A percentile compares a stretch with the other conserved stretches of the same genome.
phyloP scores from a whole-genome alignment of 768 basidiomycete genomes.

The Tulasnella sp. region DNA sequence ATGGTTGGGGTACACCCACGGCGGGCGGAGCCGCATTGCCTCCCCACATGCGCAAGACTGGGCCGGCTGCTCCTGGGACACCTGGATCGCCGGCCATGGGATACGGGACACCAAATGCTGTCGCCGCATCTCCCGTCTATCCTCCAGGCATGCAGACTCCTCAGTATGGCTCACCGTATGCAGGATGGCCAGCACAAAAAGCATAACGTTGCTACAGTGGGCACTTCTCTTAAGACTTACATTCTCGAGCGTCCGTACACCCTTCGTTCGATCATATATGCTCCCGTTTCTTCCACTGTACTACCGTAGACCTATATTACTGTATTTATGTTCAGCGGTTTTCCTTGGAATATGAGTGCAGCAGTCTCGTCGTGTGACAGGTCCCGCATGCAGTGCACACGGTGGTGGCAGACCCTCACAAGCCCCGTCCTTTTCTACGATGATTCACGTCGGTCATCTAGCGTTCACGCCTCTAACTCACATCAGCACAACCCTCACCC shows the following conservation, averaged over 20 bases:
- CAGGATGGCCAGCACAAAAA: constrained; percentile 19
- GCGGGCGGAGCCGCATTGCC: constrained; percentile 25
- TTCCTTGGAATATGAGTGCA: neutral
- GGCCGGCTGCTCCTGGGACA: constrained; percentile 7
- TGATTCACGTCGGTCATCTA: neutral
- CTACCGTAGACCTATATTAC: constrained; percentile 23
- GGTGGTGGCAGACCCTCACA: neutral
- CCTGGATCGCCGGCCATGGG: constrained; percentile 12
- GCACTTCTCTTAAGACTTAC: neutral
- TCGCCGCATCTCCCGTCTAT: constrained; percentile 12
- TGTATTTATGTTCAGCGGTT: constrained; percentile 9
- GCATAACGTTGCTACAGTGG: neutral
- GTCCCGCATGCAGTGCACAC: neutral
- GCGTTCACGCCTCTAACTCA: neutral
- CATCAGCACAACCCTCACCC: neutral
- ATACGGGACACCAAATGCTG: neutral
- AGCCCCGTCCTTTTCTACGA: neutral
- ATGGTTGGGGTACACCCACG: constrained; percentile 8
- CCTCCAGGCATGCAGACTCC: neutral
- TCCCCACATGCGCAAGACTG: constrained; percentile 21
- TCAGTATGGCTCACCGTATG: constrained; percentile 2
- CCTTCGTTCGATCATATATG: constrained; percentile 1
- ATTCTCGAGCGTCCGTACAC: neutral
- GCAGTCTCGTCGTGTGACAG: neutral
- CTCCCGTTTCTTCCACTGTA: neutral